phyloP scores from a whole-genome alignment of 805 yeast species.

The Nakazawaea siamensis region DNA sequence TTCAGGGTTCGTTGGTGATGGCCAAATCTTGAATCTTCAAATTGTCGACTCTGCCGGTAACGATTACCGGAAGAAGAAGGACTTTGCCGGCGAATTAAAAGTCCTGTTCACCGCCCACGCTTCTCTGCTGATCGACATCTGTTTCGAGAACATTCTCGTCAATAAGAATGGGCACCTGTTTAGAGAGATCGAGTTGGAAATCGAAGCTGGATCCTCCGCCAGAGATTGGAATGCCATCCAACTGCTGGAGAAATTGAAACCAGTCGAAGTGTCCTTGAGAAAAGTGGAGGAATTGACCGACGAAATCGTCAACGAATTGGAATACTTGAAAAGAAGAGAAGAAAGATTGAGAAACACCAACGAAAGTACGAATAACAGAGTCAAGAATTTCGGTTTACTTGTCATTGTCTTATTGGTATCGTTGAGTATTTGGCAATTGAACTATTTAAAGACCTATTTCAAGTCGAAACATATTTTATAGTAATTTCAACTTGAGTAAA shows the following conservation, averaged over 20 bases:
- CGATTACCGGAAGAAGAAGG: conserved; percentile 71
- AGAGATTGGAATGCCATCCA: conserved; percentile 96
- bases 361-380: conserved; percentile 92
- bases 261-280: conserved; percentile 84
- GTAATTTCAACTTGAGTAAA: background rate
- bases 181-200: conserved; percentile 81
- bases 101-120: conserved; percentile 82
- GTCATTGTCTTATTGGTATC: conserved; percentile 62
- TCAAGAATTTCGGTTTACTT: conserved; percentile 73
- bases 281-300: conserved; percentile 78
- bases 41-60: conserved; percentile 79
- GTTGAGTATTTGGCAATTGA: conserved; percentile 89
- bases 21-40: conserved; percentile 64
- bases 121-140: conserved; percentile 82
- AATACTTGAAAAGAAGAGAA: conserved; percentile 81
- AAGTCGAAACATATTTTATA: conserved; percentile 67
- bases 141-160: conserved; percentile 63
- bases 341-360: conserved; percentile 92
- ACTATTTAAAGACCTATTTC: conserved; percentile 88
- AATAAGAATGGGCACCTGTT: conserved; percentile 33
- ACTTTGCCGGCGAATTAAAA: conserved; percentile 62
- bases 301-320: conserved; percentile 73
- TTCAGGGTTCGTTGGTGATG: conserved; percentile 75
- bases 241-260: conserved; percentile 87
- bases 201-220: conserved; percentile 94